Evolutionary conservation across 2,329 filamentous ascomycete genomes (phyloP).

Genomic region (Zopfia rhizophila): DNA sequence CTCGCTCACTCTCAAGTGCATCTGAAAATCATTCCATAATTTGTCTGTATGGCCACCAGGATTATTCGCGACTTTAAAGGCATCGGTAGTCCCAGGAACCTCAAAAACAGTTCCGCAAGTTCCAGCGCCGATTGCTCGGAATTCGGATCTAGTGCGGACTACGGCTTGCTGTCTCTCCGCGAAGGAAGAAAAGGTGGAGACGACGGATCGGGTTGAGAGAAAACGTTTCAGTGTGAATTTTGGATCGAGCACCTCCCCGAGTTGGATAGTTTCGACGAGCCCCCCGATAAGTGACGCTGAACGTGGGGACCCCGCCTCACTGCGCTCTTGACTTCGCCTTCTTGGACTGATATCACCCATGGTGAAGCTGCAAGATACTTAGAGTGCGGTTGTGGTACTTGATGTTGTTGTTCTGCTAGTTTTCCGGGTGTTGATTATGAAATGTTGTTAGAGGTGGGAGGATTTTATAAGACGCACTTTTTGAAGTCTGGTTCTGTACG

Average conservation of each 20-base stretch:
- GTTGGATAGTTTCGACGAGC: constrained; percentile 4
- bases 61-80: constrained; percentile 14
- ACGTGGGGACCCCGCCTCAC: too few species aligned
- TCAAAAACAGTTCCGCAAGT: constrained; percentile 16
- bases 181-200: constrained; percentile 2
- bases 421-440: too few species aligned
- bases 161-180: constrained; percentile 5
- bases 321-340: too few species aligned
- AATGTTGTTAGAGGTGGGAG: too few species aligned
- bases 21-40: constrained; percentile 19
- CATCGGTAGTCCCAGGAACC: neutral
- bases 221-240: constrained; percentile 11
- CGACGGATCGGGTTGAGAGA: neutral
- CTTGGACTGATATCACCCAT: too few species aligned
- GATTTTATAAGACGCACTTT: too few species aligned
- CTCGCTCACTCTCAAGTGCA: constrained; percentile 7
- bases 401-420: too few species aligned
- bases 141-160: neutral
- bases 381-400: too few species aligned
- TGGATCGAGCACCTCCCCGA: constrained; percentile 9
- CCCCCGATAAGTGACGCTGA: constrained; percentile 9
- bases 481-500: too few species aligned
- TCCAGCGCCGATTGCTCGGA: constrained; percentile 13
- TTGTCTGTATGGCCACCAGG: constrained; percentile 8
- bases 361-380: too few species aligned